Percentiles rank a stretch among this genome's conserved stretches.
Conservation (phyloP, 2,329 filamentous ascomycete genomes). For the Colletotrichum sp. region DNA sequence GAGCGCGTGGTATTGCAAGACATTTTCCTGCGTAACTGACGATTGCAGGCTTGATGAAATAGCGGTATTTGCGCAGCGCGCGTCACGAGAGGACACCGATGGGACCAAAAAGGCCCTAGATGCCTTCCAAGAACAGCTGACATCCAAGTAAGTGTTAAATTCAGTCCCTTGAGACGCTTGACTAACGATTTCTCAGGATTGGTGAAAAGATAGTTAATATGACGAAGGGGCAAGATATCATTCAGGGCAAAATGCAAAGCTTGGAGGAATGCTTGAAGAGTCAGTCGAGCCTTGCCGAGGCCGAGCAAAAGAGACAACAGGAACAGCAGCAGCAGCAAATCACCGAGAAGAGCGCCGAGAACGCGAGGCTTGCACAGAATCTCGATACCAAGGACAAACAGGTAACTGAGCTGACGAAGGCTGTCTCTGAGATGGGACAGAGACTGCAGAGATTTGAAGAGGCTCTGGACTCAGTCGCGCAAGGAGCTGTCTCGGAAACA, state of each 20-base stretch:
- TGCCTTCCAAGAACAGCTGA: background rate
- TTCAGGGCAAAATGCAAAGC: background rate
- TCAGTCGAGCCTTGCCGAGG: background rate
- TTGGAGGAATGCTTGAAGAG: background rate
- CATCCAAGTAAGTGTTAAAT: background rate
- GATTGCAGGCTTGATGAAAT: background rate
- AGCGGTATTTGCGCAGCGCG: background rate
- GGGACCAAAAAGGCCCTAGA: background rate
- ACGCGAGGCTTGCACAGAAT: background rate
- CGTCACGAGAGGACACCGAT: background rate
- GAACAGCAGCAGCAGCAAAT: background rate
- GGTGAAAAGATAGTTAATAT: background rate
- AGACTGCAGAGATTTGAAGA: background rate
- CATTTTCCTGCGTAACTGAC: background rate
- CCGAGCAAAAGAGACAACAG: background rate
- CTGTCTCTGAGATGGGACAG: background rate
- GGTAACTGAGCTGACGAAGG: background rate
- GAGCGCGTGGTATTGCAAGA: background rate
- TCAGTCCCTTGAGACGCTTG: background rate
- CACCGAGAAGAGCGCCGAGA: constrained; percentile 8
- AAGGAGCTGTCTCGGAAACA: background rate
- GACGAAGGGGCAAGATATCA: background rate
- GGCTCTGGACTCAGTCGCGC: background rate
- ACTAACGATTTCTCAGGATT: background rate
- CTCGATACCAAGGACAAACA: background rate